Base-by-base conservation (phyloP, 148 eudicot species). In the Rhododendron mucronatum region DNA sequence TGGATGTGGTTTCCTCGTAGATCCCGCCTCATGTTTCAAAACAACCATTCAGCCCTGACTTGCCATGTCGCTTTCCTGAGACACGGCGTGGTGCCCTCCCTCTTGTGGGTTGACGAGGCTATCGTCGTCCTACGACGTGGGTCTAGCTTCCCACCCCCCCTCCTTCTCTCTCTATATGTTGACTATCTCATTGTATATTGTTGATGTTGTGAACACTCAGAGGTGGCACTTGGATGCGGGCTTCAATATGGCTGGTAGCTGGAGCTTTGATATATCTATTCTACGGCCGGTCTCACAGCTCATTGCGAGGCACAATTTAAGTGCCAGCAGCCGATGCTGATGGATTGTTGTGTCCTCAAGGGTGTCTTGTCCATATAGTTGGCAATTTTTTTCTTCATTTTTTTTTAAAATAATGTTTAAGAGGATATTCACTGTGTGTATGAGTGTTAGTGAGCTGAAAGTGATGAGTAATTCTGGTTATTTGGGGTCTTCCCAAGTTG, bases 241-340 rank as follows among this genome's bases (percentile, higher is more conserved):
- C 89, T 47, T 87, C 93, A 15, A 82, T 92, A 81, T 93, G 96
- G 96, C 93, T 93, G 79, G 78, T 88, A 47, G 45, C 88, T 12
- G 96, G 96, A 85, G 92, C 82, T 82, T 44, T 93, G 7, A 85
- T 93, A 12, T 93, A 93, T 89, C 14, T 89, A 63, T 85, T 89
- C 23, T 93, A 92, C 79, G 94, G 96, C 39, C 89, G 92, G 82
- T 90, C 84, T n/a, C 92, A 91, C 87, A 93, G 96, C 88, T 78
- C 80, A 44, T 76, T 92, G 83, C 78, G 53, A 86, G 85, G 86
- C 69, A 50, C 85, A 41, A 44, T 65, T 48, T 86, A 89, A 23
- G 63, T 87, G 83, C 89, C 91, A 51, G 13, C 86, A 26, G 53
- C 82, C 57, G 87, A 37, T 53, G 74, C 83, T 14, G 85, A 84